Evolutionary conservation across 176 grass and related monocot species (phyloP).

Genomic region (Ensete ventricosum): DNA sequence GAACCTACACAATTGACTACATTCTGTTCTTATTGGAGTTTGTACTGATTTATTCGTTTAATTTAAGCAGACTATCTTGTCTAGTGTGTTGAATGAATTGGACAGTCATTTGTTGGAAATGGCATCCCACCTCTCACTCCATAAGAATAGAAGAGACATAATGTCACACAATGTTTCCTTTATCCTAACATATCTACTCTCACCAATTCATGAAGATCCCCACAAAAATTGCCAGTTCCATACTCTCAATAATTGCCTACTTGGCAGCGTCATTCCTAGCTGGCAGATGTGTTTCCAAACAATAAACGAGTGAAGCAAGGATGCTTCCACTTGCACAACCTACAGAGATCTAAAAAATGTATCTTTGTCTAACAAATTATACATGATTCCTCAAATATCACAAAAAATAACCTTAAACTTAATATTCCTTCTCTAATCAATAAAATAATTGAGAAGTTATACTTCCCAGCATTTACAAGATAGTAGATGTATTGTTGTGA

Average conservation of each 20-base stretch:
- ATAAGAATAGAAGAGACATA: neutral
- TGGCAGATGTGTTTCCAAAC: too few species aligned
- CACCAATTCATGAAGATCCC: neutral
- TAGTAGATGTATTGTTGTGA: neutral
- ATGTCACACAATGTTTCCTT: too few species aligned
- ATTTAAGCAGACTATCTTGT: neutral
- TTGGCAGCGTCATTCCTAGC: too few species aligned
- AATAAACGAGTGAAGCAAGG: too few species aligned
- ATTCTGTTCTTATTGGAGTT: neutral
- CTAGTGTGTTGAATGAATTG: neutral
- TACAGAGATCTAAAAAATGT: too few species aligned
- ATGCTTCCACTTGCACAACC: too few species aligned
- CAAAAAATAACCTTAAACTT: too few species aligned
- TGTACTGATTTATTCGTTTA: neutral
- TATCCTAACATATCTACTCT: neutral
- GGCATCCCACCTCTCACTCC: neutral
- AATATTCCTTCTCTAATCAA: too few species aligned
- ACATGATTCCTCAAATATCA: too few species aligned
- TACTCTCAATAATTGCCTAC: too few species aligned
- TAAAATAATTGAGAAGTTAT: neutral
- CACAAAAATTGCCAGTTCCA: too few species aligned
- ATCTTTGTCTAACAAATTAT: too few species aligned
- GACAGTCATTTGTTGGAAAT: neutral
- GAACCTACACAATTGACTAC: neutral
- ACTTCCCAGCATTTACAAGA: neutral